Evolutionary conservation across 2,329 filamentous ascomycete species (phyloP).

Genomic region (Rhynchosporium graminicola): DNA sequence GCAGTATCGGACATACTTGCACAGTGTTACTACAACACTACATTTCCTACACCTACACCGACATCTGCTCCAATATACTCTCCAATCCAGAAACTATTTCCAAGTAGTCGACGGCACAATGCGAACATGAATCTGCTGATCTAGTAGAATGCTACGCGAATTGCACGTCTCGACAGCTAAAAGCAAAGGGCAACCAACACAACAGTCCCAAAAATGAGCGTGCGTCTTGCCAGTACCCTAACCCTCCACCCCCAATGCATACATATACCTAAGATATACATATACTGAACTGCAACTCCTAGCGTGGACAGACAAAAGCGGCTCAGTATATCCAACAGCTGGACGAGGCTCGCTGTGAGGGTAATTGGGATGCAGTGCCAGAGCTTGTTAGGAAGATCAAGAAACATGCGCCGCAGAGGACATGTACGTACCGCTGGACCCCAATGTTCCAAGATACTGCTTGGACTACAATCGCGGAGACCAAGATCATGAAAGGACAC

Average conservation of each 20-base stretch:
- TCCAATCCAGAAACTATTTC: not conserved
- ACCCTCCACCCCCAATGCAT: not conserved
- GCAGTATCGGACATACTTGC: not conserved
- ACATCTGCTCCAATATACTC: not conserved
- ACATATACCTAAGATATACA: not conserved
- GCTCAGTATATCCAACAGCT: slow-evolving; percentile 79
- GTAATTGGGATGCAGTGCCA: slow-evolving; percentile 81
- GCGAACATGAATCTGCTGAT: slow-evolving; percentile 20
- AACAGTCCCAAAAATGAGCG: slow-evolving; percentile 35
- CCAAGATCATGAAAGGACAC: slow-evolving; percentile 8
- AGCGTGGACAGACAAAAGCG: slow-evolving; percentile 66
- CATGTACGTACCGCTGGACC: slow-evolving; percentile 60
- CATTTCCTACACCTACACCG: not conserved
- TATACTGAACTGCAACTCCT: slow-evolving; percentile 15
- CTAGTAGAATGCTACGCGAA: slow-evolving; percentile 22
- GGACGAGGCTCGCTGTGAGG: slow-evolving; percentile 84
- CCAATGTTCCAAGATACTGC: not conserved
- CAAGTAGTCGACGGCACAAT: slow-evolving; percentile 10
- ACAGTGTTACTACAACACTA: not conserved
- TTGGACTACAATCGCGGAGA: not conserved
- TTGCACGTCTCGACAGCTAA: slow-evolving; percentile 2
- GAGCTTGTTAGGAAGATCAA: slow-evolving; percentile 90
- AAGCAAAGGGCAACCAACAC: slow-evolving; percentile 17
- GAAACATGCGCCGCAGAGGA: slow-evolving; percentile 85
- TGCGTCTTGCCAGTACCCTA: slow-evolving; percentile 22